phyloP scores from a whole-genome alignment of 148 eudicot genomes.

The Vaccinium macrocarpon region DNA sequence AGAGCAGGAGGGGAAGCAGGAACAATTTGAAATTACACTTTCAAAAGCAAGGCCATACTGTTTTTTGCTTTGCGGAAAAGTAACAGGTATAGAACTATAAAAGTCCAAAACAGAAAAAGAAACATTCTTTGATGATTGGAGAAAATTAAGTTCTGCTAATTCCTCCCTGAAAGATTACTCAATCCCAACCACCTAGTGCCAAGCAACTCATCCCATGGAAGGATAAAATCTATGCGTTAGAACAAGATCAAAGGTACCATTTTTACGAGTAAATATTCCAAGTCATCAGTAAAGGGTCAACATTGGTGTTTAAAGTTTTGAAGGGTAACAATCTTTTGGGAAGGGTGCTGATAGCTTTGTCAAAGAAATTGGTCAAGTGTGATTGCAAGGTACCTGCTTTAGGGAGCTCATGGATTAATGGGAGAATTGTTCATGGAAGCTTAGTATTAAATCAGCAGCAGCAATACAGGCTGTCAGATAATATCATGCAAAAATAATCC shows the following conservation, averaged over 20 bases:
- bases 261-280: not conserved
- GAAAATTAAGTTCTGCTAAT: no score
- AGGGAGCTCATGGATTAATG: conserved; percentile 5
- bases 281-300: not conserved
- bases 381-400: not conserved
- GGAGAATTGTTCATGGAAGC: not conserved
- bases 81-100: not conserved
- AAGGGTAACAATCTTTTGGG: not conserved
- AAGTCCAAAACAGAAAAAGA: not conserved
- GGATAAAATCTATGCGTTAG: not conserved
- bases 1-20: not conserved
- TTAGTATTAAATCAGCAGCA: not conserved
- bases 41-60: not conserved
- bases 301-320: not conserved
- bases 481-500: not conserved
- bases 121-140: not conserved
- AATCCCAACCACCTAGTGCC: not conserved
- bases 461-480: not conserved
- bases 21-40: not conserved
- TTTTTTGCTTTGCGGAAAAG: not conserved
- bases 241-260: not conserved
- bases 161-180: not conserved
- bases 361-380: not conserved
- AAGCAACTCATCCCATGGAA: not conserved
- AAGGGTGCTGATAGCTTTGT: not conserved